Base-by-base conservation (phyloP, 768 basidiomycete species). In the Hypholoma fasciculare region DNA sequence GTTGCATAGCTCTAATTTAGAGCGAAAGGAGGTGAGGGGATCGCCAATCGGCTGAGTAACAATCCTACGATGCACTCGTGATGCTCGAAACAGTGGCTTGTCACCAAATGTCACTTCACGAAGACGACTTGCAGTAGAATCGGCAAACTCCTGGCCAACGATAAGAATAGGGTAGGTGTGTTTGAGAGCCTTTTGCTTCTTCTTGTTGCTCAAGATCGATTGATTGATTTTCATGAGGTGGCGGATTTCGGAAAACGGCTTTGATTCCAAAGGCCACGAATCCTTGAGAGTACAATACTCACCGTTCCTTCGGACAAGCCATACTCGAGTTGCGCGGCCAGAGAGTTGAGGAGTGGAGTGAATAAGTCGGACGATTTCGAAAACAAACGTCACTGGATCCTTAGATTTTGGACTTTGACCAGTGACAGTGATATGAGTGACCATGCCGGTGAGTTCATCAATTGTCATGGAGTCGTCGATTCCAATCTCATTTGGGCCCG, bases 391-490 rank as follows among this genome's bases (percentile, higher is more conserved):
- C 17, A 42, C 40, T 9, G 27, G 17, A 27, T 50, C 27, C 26
- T 37, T 9, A 30, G 27, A 50, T 11, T 23, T 50, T 50, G 49
- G 49, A 34, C 26, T 50, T 50, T 50, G 23, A 30, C 49, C 49
- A 50, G 34, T 50, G 49, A 50, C 49, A 9, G 16, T 50, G 26
- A 50, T 50, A 17, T 34, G 34, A n/a, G 26, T 50, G 49, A 50
- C 27, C 12, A 37, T 30, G 26, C 49, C 49, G 3, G 49, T 50
- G 27, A 34, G 26, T 27, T 50, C 34, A 17, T 30, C 26, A 34
- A 36, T 50, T n/a, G 49, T 50, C 49, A 50, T 50, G 34, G 49
- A 34, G 8, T 50, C 34, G 49, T 50, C 49, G 27, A 50, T 34
- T 11, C 49, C 49, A 30, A 50, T 50, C 7, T 50, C n/a, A 17